Conservation (phyloP, 2,329 filamentous ascomycete species). For the Apiospora koreana region DNA sequence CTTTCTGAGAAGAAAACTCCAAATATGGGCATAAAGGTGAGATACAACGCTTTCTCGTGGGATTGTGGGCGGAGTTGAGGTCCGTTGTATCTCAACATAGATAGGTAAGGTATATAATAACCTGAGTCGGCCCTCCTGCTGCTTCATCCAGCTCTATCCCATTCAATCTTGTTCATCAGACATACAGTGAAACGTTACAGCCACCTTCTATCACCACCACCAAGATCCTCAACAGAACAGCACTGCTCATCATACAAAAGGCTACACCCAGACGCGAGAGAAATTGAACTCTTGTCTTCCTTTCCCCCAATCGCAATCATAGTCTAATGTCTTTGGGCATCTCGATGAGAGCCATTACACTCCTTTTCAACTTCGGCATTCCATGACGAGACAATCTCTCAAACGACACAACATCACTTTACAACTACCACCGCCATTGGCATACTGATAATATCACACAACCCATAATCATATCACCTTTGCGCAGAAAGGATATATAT, state of each 20-base stretch:
- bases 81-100: neutral
- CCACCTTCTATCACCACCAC: neutral
- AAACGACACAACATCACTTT: neutral
- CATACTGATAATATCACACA: too few species aligned
- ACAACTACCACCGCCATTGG: neutral
- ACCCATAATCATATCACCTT: neutral
- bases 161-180: neutral
- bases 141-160: neutral
- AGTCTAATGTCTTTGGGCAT: slow-evolving; percentile 9
- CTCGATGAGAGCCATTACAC: slow-evolving; percentile 10
- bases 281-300: neutral
- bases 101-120: neutral
- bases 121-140: neutral
- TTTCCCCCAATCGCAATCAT: neutral
- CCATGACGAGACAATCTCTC: neutral
- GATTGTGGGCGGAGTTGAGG: neutral
- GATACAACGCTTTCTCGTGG: neutral
- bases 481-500: neutral
- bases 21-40: neutral
- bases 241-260: neutral
- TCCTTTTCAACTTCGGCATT: slow-evolving; percentile 11
- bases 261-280: neutral
- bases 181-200: neutral
- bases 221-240: neutral
- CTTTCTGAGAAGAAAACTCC: slow-evolving; percentile 3